Base-by-base conservation (phyloP, 139 green algal species). In the Ettlia oleoabundans region DNA sequence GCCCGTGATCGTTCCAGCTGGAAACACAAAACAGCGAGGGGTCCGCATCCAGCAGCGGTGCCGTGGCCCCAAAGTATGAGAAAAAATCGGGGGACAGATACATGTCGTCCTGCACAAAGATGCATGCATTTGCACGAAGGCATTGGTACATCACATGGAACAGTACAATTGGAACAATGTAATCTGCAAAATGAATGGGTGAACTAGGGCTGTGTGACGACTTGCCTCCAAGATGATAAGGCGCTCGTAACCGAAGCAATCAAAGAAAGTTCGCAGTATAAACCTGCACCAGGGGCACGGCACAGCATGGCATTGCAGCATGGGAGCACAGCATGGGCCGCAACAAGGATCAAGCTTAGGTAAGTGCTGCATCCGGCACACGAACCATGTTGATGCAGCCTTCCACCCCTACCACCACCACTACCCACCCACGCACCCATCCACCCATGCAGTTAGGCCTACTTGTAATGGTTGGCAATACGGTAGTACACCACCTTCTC, bases 81-180 rank as follows among this genome's bases (percentile, higher is more conserved):
- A 94, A 92, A 38, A 94, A 92, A 47, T 94, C 90, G 0, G 86
- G 82, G 15, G 90, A 74, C 4, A 94, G 52, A 24, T 80, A 40
- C 81, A 94, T 87, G 82, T 94, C 90, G 47, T 94, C 90, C 87
- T 92, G 81, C 73, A 87, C 21, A n/a, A n/a, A n/a, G n/a, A n/a
- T n/a, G 55, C 15, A n/a, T 22, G 21, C 15, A 65, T 22, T 9
- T 28, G 21, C 21, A 32, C 55, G 55, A n/a, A 15, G 55, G 55
- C 30, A n/a, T 15, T 32, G 55, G 21, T 9, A 32, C 15, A n/a
- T 32, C 28, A 65, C 21, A 22, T 9, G 15, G 55, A 28, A 65
- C 5, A 32, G 21, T n/a, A n/a, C 55, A 28, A 28, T 15, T 65
- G 55, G 18, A 65, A 28, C 18, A 65, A n/a, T n/a, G n/a, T n/a